These are phyloP conservation scores for Mollisiaceae sp. DNA, from an alignment of 2,329 filamentous ascomycete genomes.

Conservation along the genomic window DNA sequence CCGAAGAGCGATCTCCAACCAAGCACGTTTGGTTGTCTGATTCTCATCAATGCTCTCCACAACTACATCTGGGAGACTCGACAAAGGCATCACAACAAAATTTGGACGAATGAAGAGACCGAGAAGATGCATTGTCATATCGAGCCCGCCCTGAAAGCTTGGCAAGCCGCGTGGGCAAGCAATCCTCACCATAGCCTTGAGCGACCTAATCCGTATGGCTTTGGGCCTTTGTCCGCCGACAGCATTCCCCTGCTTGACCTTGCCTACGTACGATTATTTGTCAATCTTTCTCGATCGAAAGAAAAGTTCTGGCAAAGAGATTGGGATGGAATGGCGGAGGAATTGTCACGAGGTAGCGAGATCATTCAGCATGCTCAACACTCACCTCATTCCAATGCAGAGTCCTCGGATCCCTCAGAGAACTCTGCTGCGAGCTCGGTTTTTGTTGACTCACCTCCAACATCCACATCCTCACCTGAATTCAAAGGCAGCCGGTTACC, in stretches of 20 bases:
- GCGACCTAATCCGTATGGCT: slow-evolving; percentile 81
- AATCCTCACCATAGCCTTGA: slow-evolving; percentile 86
- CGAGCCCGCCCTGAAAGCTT: slow-evolving; percentile 89
- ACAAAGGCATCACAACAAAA: slow-evolving; percentile 83
- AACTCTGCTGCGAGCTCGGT: slow-evolving; percentile 51
- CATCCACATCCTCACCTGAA: slow-evolving; percentile 54
- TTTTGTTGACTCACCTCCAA: slow-evolving; percentile 57
- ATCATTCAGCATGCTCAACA: slow-evolving; percentile 74
- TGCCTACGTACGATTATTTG: slow-evolving; percentile 89
- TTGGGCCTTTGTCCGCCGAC: slow-evolving; percentile 84
- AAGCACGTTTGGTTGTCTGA: slow-evolving; percentile 89
- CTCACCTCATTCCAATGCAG: slow-evolving; percentile 55
- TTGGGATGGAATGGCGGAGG: slow-evolving; percentile 89
- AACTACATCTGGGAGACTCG: slow-evolving; percentile 99
- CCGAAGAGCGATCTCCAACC: slow-evolving; percentile 71
- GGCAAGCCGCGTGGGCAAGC: slow-evolving; percentile 90
- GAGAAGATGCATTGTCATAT: slow-evolving; percentile 97
- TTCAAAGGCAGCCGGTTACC: slow-evolving; percentile 35
- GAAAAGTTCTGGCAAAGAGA: slow-evolving; percentile 94
- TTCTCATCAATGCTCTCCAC: slow-evolving; percentile 92
- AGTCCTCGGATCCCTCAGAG: slow-evolving; percentile 49
- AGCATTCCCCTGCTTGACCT: slow-evolving; percentile 90
- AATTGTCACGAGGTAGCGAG: slow-evolving; percentile 79
- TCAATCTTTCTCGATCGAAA: slow-evolving; percentile 90
- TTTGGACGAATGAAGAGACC: slow-evolving; percentile 91